Percentiles rank a stretch among this genome's conserved stretches.
Evolutionary conservation across 1,139 yeast genomes (phyloP).

Genomic region (Pichia inconspicua): DNA sequence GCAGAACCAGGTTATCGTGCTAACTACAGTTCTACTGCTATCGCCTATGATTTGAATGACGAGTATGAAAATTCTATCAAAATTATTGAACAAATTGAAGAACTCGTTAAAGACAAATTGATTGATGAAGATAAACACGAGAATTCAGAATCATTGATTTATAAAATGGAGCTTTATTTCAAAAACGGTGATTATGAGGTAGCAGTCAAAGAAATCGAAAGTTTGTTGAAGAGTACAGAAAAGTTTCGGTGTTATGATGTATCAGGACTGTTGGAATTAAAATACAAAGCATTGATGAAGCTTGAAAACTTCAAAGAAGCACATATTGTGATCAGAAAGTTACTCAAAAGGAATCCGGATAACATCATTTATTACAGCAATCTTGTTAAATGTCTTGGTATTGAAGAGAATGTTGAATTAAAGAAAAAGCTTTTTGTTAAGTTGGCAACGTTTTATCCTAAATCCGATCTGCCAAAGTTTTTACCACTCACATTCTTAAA

Average conservation of each 20-base stretch:
- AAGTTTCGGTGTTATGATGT: conserved; percentile 13
- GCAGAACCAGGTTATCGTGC: conserved; percentile 79
- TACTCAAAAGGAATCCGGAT: conserved; percentile 84
- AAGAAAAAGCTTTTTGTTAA: conserved; percentile 56
- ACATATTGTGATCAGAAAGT: conserved; percentile 54
- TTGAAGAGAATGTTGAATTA: conserved; percentile 28
- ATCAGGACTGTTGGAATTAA: conserved; percentile 43
- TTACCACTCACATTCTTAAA: conserved; percentile 70
- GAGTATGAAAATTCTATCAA: conserved; percentile 63
- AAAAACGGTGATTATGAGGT: conserved; percentile 55
- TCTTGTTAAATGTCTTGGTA: conserved; percentile 57
- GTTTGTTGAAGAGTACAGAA: conserved; percentile 13
- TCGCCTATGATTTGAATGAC: conserved; percentile 71
- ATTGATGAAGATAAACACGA: conserved; percentile 64
- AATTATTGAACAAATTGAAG: conserved; percentile 69
- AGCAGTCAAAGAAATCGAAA: conserved; percentile 58
- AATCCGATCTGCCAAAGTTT: conserved; percentile 70
- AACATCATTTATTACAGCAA: conserved; percentile 55
- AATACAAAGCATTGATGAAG: conserved; percentile 49
- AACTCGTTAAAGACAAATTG: conserved; percentile 58
- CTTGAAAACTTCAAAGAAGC: conserved; percentile 47
- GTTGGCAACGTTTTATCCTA: conserved; percentile 66
- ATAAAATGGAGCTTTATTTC: conserved; percentile 59
- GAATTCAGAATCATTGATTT: conserved; percentile 71
- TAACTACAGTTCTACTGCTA: conserved; percentile 85